Evolutionary conservation across 371 early-diverging fungal genomes (phyloP).

Genomic region (Cokeromyces recurvatus): DNA sequence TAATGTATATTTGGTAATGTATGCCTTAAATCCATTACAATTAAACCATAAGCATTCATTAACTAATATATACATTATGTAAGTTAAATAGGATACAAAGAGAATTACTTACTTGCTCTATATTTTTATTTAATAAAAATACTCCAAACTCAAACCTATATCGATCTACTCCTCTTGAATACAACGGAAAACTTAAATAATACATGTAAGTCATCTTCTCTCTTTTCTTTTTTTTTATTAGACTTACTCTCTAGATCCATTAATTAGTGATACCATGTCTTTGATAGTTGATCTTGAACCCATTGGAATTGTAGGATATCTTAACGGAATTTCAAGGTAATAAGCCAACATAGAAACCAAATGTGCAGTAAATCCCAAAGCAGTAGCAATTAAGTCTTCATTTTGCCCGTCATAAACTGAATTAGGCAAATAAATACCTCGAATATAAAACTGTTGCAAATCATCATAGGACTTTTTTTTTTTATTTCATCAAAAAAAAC

Average conservation of each 20-base stretch:
- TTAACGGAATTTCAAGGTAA: conserved; percentile 67
- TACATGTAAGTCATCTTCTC: neutral
- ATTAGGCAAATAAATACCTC: conserved; percentile 65
- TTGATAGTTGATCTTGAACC: conserved; percentile 69
- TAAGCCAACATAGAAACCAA: conserved; percentile 67
- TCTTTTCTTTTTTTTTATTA: too few relatives aligned
- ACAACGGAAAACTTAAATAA: conserved; percentile 68
- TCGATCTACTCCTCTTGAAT: conserved; percentile 64
- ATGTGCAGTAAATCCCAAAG: conserved; percentile 72
- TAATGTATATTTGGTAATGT: conserved; percentile 76
- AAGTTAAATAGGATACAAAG: too few relatives aligned
- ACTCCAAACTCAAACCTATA: conserved; percentile 81
- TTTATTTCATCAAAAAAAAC: too few relatives aligned
- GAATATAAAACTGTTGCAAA: conserved; percentile 53
- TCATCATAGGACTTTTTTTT: conserved; percentile 47
- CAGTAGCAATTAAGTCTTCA: conserved; percentile 69
- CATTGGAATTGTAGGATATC: conserved; percentile 76
- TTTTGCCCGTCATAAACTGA: conserved; percentile 55
- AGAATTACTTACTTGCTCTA: conserved; percentile 66
- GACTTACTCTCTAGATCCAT: conserved; percentile 56
- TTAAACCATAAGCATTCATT: conserved; percentile 69
- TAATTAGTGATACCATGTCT: conserved; percentile 61
- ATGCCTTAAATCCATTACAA: conserved; percentile 70
- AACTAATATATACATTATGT: conserved; percentile 40
- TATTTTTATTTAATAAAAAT: conserved; percentile 79